These are phyloP conservation scores for Papilionanthe hybrid DNA, from an alignment of 116 monocot species.

Conservation along the genomic window DNA sequence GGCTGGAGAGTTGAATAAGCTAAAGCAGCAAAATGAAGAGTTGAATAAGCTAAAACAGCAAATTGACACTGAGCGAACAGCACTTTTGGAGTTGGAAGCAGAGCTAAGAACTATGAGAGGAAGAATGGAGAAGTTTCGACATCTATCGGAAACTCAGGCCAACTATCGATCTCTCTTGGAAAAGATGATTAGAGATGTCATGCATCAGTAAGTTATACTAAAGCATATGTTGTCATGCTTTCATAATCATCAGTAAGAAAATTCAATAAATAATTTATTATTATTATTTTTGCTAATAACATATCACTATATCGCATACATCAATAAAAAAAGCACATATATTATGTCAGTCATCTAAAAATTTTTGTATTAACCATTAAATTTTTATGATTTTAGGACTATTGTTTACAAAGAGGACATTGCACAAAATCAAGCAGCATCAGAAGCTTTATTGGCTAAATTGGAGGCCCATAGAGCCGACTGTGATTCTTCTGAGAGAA, in stretches of 20 bases:
- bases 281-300: no score
- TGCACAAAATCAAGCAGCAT: conserved; percentile 74
- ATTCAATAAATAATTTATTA: no score
- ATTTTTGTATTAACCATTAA: background rate
- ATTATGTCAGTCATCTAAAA: no score
- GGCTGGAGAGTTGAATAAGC: conserved; percentile 43
- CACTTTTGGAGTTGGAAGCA: conserved; percentile 62
- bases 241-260: no score
- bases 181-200: conserved; percentile 90
- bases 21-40: conserved; percentile 63
- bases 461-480: conserved; percentile 76
- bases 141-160: conserved; percentile 76
- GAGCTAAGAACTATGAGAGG: conserved; percentile 42
- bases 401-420: conserved; percentile 89
- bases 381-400: conserved; percentile 30
- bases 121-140: conserved; percentile 74
- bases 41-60: no score
- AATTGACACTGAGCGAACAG: conserved; percentile 40
- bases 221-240: background rate
- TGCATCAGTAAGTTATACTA: conserved; percentile 71
- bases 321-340: no score
- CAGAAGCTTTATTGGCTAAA: conserved; percentile 64
- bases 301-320: no score
- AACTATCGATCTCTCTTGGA: conserved; percentile 61
- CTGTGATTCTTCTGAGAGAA: conserved; percentile 63